A percentile compares a stretch with the other conserved stretches of the same genome.
These are phyloP conservation scores for Sordariomycetes sp. DNA, from an alignment of 2,329 filamentous ascomycete genomes.

Conservation along the genomic window DNA sequence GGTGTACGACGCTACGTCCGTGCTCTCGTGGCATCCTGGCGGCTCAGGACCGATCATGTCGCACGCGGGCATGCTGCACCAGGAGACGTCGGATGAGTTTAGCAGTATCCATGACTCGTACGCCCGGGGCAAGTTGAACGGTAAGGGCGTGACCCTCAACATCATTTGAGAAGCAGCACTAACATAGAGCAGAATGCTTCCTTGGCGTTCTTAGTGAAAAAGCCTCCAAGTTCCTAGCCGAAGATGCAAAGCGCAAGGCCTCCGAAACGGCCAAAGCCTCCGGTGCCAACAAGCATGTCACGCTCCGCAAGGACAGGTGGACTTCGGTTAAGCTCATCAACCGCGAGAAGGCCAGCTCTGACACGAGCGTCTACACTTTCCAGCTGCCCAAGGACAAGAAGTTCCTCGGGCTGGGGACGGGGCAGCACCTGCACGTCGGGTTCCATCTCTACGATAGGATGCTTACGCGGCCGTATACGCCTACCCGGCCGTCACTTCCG, in stretches of 20 bases:
- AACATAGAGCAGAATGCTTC: slow-evolving; percentile 26
- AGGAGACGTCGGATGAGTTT: slow-evolving; percentile 33
- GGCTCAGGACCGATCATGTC: slow-evolving; percentile 31
- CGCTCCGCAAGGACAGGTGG: slow-evolving; percentile 29
- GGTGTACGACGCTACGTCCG: slow-evolving; percentile 34
- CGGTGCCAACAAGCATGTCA: slow-evolving; percentile 15
- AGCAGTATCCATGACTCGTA: slow-evolving; percentile 35
- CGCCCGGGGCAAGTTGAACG: slow-evolving; percentile 32
- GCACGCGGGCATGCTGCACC: slow-evolving; percentile 34
- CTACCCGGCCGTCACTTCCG: slow-evolving; percentile 27
- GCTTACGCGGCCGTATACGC: slow-evolving; percentile 35
- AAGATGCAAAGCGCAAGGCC: slow-evolving; percentile 11
- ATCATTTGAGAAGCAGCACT: neutral
- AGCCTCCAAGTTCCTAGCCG: slow-evolving; percentile 27
- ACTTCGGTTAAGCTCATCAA: slow-evolving; percentile 25
- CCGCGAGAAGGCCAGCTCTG: slow-evolving; percentile 19
- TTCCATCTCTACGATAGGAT: slow-evolving; percentile 37
- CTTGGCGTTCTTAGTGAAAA: slow-evolving; percentile 35
- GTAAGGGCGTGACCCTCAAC: slow-evolving; percentile 9
- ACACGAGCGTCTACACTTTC: slow-evolving; percentile 32
- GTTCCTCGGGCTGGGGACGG: slow-evolving; percentile 17
- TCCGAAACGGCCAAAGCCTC: neutral
- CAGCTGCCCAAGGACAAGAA: slow-evolving; percentile 20
- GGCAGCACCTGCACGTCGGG: slow-evolving; percentile 37
- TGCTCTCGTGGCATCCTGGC: slow-evolving; percentile 33